These are phyloP conservation scores for Serendipita sp. DNA, from an alignment of 768 basidiomycete species.

Conservation along the genomic window DNA sequence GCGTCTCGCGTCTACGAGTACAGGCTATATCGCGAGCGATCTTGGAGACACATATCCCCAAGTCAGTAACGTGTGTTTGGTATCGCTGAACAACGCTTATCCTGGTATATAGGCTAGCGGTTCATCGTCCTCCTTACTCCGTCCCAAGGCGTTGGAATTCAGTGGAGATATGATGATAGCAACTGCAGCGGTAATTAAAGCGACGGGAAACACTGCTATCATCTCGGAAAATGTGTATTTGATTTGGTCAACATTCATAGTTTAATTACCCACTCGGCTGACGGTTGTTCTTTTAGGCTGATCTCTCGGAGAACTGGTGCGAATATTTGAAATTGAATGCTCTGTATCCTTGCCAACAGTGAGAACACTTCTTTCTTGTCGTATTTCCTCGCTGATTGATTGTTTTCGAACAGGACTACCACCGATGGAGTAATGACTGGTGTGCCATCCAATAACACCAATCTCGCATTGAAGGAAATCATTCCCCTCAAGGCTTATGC, in stretches of 20 bases:
- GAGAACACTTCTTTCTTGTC: too few species aligned
- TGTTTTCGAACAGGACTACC: neutral
- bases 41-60: too few species aligned
- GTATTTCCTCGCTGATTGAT: too few species aligned
- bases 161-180: neutral
- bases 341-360: too few species aligned
- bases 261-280: too few species aligned
- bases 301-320: slow-evolving; percentile 45
- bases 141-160: neutral
- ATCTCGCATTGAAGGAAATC: slow-evolving; percentile 21
- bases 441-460: slow-evolving; percentile 34
- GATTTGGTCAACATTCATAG: neutral
- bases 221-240: neutral
- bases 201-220: too few species aligned
- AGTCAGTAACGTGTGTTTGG: neutral
- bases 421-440: neutral
- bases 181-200: neutral
- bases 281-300: slow-evolving; percentile 17
- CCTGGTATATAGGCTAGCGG: neutral
- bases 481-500: too few species aligned
- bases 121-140: neutral
- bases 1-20: neutral
- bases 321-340: slow-evolving; percentile 17
- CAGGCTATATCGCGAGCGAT: too few species aligned
- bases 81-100: neutral